A percentile compares a stretch with the other conserved stretches of the same genome.
These are phyloP conservation scores for Saxispiralis lemnorum DNA, from an alignment of 495 filamentous ascomycete species.

Conservation along the genomic window DNA sequence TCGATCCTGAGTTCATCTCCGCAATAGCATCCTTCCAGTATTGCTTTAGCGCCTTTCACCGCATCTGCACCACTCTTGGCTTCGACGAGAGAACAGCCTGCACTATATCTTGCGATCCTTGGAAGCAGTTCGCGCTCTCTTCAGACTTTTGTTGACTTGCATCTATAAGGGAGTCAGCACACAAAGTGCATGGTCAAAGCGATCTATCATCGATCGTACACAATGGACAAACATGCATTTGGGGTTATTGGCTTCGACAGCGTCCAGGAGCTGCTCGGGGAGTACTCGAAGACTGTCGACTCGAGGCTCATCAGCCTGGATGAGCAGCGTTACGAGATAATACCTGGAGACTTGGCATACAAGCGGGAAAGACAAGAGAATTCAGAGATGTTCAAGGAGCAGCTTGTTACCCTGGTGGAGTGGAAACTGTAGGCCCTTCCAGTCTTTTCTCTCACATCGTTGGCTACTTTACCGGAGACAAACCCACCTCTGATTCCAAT, in stretches of 20 bases:
- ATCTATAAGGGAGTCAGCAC: too few relatives aligned
- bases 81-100: too few relatives aligned
- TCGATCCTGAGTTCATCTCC: too few relatives aligned
- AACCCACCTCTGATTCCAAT: not conserved
- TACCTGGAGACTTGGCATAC: slow-evolving; percentile 12
- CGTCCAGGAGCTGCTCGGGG: slow-evolving; percentile 13
- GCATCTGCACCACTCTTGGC: too few relatives aligned
- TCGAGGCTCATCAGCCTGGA: slow-evolving; percentile 17
- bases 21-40: too few relatives aligned
- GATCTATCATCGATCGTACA: too few relatives aligned
- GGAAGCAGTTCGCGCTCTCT: too few relatives aligned
- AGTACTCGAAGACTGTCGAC: slow-evolving; percentile 15
- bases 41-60: too few relatives aligned
- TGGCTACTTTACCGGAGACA: too few relatives aligned
- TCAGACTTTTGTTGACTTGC: too few relatives aligned
- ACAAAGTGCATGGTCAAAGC: too few relatives aligned
- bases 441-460: not conserved
- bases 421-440: slow-evolving; percentile 59
- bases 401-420: slow-evolving; percentile 35
- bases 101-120: too few relatives aligned
- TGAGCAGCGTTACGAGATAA: slow-evolving; percentile 14
- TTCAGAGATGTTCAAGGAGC: slow-evolving; percentile 12
- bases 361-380: slow-evolving; percentile 4
- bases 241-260: slow-evolving; percentile 10
- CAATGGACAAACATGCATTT: not conserved